Evolutionary conservation across 768 basidiomycete genomes (phyloP).

Genomic region (Mycena belliarum): DNA sequence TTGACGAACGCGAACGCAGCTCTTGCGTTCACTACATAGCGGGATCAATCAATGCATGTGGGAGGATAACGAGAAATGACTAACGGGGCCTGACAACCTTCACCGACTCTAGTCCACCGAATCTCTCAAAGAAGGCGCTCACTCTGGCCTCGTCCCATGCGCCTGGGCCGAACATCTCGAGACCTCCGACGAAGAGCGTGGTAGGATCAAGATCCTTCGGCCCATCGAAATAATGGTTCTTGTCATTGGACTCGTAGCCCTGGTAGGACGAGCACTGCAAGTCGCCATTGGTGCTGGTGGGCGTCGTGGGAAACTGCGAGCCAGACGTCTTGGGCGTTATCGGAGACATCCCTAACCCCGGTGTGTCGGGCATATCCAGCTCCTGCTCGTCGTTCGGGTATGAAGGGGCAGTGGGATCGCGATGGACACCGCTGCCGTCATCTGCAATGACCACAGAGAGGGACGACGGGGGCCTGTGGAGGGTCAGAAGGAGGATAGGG

Average conservation of each 20-base stretch:
- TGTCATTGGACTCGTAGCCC: conserved; percentile 27
- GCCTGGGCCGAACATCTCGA: conserved; percentile 61
- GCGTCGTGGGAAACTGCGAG: conserved; percentile 51
- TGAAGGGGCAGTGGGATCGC: conserved; percentile 10
- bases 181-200: conserved; percentile 76
- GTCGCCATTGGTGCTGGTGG: conserved; percentile 40
- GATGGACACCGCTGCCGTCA: background rate
- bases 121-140: conserved; percentile 57
- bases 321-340: conserved; percentile 53
- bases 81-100: conserved; percentile 67
- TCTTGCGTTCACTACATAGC: conserved; percentile 52
- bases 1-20: conserved; percentile 82
- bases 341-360: conserved; percentile 48
- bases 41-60: background rate
- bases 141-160: conserved; percentile 74
- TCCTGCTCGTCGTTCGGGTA: conserved; percentile 32
- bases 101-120: conserved; percentile 63
- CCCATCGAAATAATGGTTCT: conserved; percentile 24
- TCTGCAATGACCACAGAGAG: conserved; percentile 16
- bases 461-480: conserved; percentile 5
- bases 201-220: conserved; percentile 59
- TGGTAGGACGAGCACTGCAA: conserved; percentile 31
- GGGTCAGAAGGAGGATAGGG: conserved; percentile 3
- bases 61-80: conserved; percentile 23
- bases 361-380: conserved; percentile 43